These are phyloP conservation scores for Populus simonii DNA, from an alignment of 345 rosid genomes.

Conservation along the genomic window DNA sequence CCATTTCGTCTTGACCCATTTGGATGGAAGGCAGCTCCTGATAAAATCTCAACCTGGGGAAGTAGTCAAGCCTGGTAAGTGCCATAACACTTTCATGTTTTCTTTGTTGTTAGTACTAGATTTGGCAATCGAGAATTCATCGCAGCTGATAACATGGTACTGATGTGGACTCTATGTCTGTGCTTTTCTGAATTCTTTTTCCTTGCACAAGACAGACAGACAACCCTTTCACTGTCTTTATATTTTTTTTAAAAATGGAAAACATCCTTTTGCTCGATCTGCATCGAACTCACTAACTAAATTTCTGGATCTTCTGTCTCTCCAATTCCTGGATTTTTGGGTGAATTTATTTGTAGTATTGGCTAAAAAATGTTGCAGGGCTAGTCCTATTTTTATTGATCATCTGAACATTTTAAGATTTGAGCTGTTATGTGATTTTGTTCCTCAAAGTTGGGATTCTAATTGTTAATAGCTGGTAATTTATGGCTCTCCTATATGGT, in stretches of 20 bases:
- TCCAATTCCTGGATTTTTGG: not conserved
- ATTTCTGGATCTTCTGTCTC: not conserved
- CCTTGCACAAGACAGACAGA: not conserved
- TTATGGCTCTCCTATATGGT: not conserved
- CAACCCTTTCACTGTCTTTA: no score
- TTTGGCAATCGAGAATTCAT: not conserved
- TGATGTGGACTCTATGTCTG: not conserved
- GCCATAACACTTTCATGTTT: not conserved
- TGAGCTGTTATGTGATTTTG: not conserved
- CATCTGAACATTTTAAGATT: not conserved
- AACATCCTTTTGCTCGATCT: not conserved
- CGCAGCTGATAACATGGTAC: no score
- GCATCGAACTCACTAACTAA: not conserved
- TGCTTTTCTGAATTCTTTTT: not conserved
- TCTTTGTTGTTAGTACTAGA: not conserved
- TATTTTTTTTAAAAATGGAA: not conserved
- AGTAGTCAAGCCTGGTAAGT: slow-evolving; percentile 64
- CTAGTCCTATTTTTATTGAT: not conserved
- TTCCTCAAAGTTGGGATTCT: not conserved
- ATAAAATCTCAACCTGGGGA: slow-evolving; percentile 72
- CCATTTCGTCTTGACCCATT: slow-evolving; percentile 60
- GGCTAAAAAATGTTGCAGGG: not conserved
- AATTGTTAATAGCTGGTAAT: not conserved
- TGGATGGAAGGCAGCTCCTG: slow-evolving; percentile 75
- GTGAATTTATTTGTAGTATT: not conserved